phyloP scores from a whole-genome alignment of 2,329 filamentous ascomycete species.

The Dactylellina leptospora region DNA sequence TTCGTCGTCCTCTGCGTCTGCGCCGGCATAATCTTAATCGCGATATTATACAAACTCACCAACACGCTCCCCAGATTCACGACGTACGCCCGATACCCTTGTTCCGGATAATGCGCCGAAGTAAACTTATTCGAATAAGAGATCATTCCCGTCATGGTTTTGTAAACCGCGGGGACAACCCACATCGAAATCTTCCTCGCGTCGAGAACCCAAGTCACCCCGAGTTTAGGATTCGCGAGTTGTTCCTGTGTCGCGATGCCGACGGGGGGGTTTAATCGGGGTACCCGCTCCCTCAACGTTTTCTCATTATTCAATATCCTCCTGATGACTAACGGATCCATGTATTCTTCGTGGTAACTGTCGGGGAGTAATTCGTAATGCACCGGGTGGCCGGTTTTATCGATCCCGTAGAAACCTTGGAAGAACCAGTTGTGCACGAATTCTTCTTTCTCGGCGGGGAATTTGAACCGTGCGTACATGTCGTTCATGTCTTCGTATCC shows the following conservation, averaged over 20 bases:
- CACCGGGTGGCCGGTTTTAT: slow-evolving; percentile 39
- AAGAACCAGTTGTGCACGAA: slow-evolving; percentile 44
- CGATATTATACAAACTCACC: slow-evolving; percentile 42
- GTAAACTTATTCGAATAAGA: slow-evolving; percentile 46
- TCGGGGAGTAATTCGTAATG: slow-evolving; percentile 42
- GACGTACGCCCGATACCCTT: slow-evolving; percentile 36
- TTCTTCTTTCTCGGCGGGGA: slow-evolving; percentile 18
- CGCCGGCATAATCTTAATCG: slow-evolving; percentile 49
- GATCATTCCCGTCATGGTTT: slow-evolving; percentile 50
- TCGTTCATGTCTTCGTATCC: slow-evolving; percentile 37
- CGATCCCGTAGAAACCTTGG: slow-evolving; percentile 44
- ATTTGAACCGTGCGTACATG: slow-evolving; percentile 30
- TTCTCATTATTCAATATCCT: slow-evolving; percentile 48
- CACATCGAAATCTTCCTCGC: slow-evolving; percentile 39
- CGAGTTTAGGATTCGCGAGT: slow-evolving; percentile 22
- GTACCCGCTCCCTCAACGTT: slow-evolving; percentile 28
- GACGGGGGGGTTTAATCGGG: slow-evolving; percentile 12
- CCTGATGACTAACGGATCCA: slow-evolving; percentile 35
- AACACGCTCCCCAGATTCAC: slow-evolving; percentile 48
- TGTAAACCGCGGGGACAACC: slow-evolving; percentile 37
- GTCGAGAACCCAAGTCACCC: slow-evolving; percentile 41
- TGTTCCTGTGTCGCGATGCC: slow-evolving; percentile 24
- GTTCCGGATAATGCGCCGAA: slow-evolving; percentile 47
- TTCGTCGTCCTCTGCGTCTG: slow-evolving; percentile 50
- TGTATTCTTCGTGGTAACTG: slow-evolving; percentile 37